phyloP scores from a whole-genome alignment of 306 rosid species.

The Acacia acuminata region DNA sequence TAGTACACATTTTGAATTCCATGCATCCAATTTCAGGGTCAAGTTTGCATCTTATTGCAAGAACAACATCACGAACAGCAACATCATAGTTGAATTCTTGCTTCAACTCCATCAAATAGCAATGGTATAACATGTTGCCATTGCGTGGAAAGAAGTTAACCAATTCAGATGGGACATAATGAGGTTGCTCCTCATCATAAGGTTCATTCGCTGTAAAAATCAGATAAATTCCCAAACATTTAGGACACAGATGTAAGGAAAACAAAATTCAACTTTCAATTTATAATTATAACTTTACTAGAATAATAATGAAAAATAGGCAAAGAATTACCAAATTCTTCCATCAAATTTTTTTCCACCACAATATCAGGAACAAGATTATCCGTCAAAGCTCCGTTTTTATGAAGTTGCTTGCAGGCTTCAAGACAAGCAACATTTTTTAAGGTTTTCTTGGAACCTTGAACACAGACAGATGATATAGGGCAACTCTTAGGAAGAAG shows the following conservation, averaged over 20 bases:
- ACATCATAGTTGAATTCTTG: conserved; percentile 51
- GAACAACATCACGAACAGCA: conserved; percentile 54
- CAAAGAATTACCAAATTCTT: conserved; percentile 51
- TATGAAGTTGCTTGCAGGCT: conserved; percentile 88
- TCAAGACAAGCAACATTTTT: conserved; percentile 83
- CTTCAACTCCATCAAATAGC: conserved; percentile 69
- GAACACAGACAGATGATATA: conserved; percentile 42
- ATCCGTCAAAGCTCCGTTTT: conserved; percentile 83
- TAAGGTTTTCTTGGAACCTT: conserved; percentile 47
- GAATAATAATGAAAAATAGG: conserved; percentile 24
- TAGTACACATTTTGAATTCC: conserved; percentile 50
- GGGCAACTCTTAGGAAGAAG: conserved; percentile 89
- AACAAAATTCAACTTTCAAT: conserved; percentile 10
- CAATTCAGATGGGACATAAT: conserved; percentile 53
- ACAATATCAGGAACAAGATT: conserved; percentile 74
- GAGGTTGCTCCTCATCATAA: conserved; percentile 55
- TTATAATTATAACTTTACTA: not conserved
- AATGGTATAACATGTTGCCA: conserved; percentile 46
- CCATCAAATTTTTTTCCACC: conserved; percentile 58
- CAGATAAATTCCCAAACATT: conserved; percentile 4
- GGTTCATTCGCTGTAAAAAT: conserved; percentile 53
- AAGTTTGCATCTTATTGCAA: conserved; percentile 55
- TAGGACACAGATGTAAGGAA: not conserved
- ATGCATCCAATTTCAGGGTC: conserved; percentile 49
- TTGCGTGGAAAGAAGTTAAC: conserved; percentile 34